These are phyloP conservation scores for Coprinopsis cinerea DNA, from an alignment of 768 basidiomycete genomes.

Conservation along the genomic window DNA sequence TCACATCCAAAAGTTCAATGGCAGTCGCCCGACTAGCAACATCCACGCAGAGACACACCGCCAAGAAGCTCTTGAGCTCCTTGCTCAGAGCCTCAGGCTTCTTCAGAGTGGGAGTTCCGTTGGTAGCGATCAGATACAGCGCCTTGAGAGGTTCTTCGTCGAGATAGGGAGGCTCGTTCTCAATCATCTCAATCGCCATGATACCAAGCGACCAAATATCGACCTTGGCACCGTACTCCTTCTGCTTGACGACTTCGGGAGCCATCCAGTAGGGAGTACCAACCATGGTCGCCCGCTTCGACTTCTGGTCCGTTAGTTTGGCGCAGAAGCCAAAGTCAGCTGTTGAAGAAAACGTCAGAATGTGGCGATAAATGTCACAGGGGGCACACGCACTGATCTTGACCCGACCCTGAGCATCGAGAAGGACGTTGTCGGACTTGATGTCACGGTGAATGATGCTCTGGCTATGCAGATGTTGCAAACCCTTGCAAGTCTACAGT, in stretches of 20 bases:
- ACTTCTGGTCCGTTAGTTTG: slow-evolving; percentile 93
- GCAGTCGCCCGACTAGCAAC: slow-evolving; percentile 90
- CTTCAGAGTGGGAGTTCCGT: slow-evolving; percentile 97
- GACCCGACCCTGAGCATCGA: slow-evolving; percentile 87
- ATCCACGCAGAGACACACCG: slow-evolving; percentile 97
- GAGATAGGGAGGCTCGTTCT: slow-evolving; percentile 93
- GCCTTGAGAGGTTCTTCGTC: slow-evolving; percentile 95
- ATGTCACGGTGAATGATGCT: slow-evolving; percentile 97
- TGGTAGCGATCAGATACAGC: slow-evolving; percentile 93
- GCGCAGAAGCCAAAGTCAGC: slow-evolving; percentile 98
- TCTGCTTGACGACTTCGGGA: slow-evolving; percentile 96
- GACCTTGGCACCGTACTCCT: slow-evolving; percentile 94
- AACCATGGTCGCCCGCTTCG: slow-evolving; percentile 97
- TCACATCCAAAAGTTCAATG: slow-evolving; percentile 74
- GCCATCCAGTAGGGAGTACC: slow-evolving; percentile 99
- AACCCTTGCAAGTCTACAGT: slow-evolving; percentile 84
- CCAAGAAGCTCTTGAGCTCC: slow-evolving; percentile 94
- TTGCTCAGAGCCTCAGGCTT: slow-evolving; percentile 87
- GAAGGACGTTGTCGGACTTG: slow-evolving; percentile 92
- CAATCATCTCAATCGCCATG: slow-evolving; percentile 99
- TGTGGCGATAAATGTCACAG: slow-evolving; percentile 4
- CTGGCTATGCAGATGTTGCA: slow-evolving; percentile 89
- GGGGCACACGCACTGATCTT: slow-evolving; percentile 80
- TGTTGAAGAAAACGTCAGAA: slow-evolving; percentile 23
- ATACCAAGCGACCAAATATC: slow-evolving; percentile 97